Conservation (phyloP, 2,329 filamentous ascomycete species). For the Uncinocarpus reesii region DNA sequence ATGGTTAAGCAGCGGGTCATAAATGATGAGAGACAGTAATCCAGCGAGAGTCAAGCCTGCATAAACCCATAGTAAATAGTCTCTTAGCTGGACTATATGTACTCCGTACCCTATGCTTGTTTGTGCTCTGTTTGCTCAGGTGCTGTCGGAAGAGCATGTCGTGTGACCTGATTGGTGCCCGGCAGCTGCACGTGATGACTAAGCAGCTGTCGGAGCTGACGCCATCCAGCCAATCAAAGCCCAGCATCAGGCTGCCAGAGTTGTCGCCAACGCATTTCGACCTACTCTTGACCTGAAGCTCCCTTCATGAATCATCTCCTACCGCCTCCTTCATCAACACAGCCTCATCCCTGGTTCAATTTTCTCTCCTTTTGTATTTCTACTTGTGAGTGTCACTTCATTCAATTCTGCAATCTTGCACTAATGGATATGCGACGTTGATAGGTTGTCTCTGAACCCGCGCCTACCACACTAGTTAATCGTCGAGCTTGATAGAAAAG, state of each 20-base stretch:
- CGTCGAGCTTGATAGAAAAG: neutral
- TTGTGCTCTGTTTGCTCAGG: too few relatives aligned
- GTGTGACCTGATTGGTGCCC: slow-evolving; percentile 8
- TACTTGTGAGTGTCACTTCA: slow-evolving; percentile 1
- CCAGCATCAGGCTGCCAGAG: neutral
- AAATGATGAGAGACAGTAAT: too few relatives aligned
- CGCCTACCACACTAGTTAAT: too few relatives aligned
- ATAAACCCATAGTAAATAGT: too few relatives aligned
- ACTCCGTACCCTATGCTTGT: neutral
- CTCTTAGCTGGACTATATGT: too few relatives aligned
- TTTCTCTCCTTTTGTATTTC: slow-evolving; percentile 4
- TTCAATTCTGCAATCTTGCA: too few relatives aligned
- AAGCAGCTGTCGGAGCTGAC: neutral
- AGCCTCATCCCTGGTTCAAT: neutral
- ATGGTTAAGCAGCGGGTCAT: too few relatives aligned
- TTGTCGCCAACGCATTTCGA: slow-evolving; percentile 11
- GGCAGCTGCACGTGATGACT: neutral
- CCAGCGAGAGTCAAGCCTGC: too few relatives aligned
- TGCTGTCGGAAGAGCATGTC: neutral
- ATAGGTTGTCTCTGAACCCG: neutral
- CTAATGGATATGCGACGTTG: neutral
- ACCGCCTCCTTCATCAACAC: neutral
- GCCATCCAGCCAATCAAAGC: neutral
- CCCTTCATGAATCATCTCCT: neutral
- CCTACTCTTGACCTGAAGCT: slow-evolving; percentile 5